Percentiles rank a stretch among this genome's conserved stretches.
Evolutionary conservation across 768 basidiomycete genomes (phyloP).

Genomic region (Amanita muscaria): DNA sequence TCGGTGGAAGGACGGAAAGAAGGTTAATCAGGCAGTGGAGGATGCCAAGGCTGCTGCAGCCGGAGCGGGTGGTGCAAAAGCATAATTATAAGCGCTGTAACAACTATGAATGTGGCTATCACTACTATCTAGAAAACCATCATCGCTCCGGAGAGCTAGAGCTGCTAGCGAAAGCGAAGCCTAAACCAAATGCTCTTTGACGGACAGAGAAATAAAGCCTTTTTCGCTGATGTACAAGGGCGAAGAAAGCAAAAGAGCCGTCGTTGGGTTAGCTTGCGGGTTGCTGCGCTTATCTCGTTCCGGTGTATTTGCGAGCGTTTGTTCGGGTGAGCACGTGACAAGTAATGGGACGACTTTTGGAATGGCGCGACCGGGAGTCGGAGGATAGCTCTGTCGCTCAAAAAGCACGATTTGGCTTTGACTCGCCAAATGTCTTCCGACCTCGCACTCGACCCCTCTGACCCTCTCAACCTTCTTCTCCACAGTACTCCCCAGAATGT

Average conservation of each 20-base stretch:
- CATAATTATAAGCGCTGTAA: conserved; percentile 25
- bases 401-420: background rate
- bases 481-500: conserved; percentile 30
- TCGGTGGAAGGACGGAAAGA: conserved; percentile 93
- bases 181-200: conserved; percentile 40
- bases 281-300: too few species aligned
- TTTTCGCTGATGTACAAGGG: background rate
- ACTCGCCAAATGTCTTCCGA: conserved; percentile 20
- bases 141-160: conserved; percentile 44
- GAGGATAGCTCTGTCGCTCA: background rate
- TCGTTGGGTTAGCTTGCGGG: too few species aligned
- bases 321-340: conserved; percentile 1
- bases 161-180: conserved; percentile 76
- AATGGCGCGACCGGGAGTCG: too few species aligned
- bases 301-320: background rate
- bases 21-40: conserved; percentile 91
- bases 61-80: too few species aligned
- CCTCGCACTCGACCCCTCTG: conserved; percentile 42
- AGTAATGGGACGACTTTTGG: background rate
- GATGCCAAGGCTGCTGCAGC: conserved; percentile 87
- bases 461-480: conserved; percentile 52
- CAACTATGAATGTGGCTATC: conserved; percentile 41
- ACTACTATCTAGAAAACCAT: conserved; percentile 74
- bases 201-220: conserved; percentile 14
- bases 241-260: background rate